Conservation (phyloP, 257 asterid genomes). For the Jaltomata sinuosa region DNA sequence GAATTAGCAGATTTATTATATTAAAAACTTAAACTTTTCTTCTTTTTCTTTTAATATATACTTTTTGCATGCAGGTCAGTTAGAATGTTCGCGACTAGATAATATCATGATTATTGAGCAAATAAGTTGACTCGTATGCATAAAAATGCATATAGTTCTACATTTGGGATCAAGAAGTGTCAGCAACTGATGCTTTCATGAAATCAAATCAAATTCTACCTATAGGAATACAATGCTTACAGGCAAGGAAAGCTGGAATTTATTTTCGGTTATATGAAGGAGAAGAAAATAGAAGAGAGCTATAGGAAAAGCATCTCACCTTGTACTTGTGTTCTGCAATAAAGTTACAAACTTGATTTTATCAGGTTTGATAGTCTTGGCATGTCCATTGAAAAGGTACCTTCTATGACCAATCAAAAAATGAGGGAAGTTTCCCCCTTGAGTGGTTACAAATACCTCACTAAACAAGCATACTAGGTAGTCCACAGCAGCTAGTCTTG, state of each 20-base stretch:
- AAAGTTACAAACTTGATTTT: conserved; percentile 63
- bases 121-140: background rate
- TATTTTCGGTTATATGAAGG: background rate
- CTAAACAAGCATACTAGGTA: conserved; percentile 74
- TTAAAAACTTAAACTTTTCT: background rate
- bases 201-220: background rate
- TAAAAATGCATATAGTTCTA: background rate
- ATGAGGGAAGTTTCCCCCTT: conserved; percentile 94
- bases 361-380: conserved; percentile 78
- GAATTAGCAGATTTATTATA: background rate
- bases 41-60: background rate
- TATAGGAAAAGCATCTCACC: conserved; percentile 29
- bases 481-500: conserved; percentile 85
- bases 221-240: background rate
- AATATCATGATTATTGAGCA: background rate
- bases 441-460: conserved; percentile 90
- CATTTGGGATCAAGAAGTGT: background rate
- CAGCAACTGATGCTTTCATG: background rate
- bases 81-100: background rate
- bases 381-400: conserved; percentile 72
- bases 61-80: background rate
- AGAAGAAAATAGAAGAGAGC: background rate
- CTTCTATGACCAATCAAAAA: conserved; percentile 86
- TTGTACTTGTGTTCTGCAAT: conserved; percentile 52
- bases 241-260: background rate